Evolutionary conservation across 768 basidiomycete species (phyloP).

Genomic region (Hericium alpestre): DNA sequence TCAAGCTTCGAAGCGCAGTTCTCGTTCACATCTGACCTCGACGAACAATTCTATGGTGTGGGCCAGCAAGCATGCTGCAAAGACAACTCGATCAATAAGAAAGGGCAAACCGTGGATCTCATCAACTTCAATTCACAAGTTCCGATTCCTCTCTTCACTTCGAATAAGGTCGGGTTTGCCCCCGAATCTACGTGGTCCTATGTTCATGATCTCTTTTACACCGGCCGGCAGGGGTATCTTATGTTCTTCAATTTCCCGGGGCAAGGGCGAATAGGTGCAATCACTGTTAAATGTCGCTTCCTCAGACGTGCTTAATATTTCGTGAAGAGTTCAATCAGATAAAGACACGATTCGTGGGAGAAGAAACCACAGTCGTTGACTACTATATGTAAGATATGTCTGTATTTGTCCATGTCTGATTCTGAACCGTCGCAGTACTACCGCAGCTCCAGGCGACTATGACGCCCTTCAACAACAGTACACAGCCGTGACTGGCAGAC

Average conservation of each 20-base stretch:
- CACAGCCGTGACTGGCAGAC: neutral
- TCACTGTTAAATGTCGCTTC: neutral
- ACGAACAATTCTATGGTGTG: neutral
- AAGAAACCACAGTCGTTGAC: neutral
- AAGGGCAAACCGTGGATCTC: neutral
- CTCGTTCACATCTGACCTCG: neutral
- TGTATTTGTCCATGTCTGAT: neutral
- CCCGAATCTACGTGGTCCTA: neutral
- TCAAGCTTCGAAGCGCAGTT: neutral
- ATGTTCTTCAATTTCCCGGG: neutral
- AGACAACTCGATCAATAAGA: neutral
- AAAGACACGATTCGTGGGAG: neutral
- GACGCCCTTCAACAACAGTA: neutral
- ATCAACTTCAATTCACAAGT: neutral
- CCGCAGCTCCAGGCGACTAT: neutral
- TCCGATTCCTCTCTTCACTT: neutral
- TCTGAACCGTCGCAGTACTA: neutral
- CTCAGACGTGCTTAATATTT: neutral
- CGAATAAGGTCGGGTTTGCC: neutral
- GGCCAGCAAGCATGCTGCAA: neutral
- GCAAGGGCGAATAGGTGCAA: neutral
- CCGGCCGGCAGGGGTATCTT: neutral
- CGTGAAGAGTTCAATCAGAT: neutral
- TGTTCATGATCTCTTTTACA: neutral
- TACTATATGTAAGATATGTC: neutral